phyloP scores from a whole-genome alignment of 129 eudicot genomes.

The Saussurea involucrata region DNA sequence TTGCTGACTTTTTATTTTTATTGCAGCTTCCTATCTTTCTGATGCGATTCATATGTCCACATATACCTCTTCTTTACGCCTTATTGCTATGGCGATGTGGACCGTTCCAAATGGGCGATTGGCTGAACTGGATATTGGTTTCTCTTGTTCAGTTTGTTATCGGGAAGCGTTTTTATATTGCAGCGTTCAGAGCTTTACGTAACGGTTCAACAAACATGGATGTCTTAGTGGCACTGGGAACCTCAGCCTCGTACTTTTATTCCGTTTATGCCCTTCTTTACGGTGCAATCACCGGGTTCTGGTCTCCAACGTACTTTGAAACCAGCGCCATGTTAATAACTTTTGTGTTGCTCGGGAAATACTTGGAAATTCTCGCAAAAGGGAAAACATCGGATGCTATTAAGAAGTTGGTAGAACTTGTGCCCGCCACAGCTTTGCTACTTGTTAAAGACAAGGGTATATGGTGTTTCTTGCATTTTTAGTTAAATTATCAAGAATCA shows the following conservation, averaged over 20 bases:
- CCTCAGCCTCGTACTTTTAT: conserved; percentile 87
- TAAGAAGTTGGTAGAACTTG: conserved; percentile 86
- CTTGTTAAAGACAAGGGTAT: conserved; percentile 83
- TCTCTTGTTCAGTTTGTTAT: conserved; percentile 81
- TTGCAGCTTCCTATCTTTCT: conserved; percentile 81
- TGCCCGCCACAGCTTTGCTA: conserved; percentile 87
- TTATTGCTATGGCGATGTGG: conserved; percentile 84
- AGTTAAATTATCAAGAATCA: not conserved
- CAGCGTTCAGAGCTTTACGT: conserved; percentile 93
- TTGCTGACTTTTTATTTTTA: conserved; percentile 7
- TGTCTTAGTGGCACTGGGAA: conserved; percentile 95
- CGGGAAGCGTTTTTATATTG: conserved; percentile 92
- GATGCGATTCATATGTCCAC: conserved; percentile 90
- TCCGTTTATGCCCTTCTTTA: conserved; percentile 87
- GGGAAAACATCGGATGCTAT: conserved; percentile 98
- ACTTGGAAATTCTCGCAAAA: conserved; percentile 89
- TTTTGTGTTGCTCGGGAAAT: conserved; percentile 86
- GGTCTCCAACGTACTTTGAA: conserved; percentile 97
- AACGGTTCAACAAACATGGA: conserved; percentile 98
- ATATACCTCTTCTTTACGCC: conserved; percentile 76
- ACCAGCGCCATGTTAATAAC: conserved; percentile 98
- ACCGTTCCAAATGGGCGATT: conserved; percentile 92
- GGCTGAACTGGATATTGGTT: conserved; percentile 90
- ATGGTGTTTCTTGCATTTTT: not conserved
- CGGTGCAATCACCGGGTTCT: conserved; percentile 88